These are phyloP conservation scores for Plectranthus barbatus DNA, from an alignment of 257 asterid species.

Conservation along the genomic window DNA sequence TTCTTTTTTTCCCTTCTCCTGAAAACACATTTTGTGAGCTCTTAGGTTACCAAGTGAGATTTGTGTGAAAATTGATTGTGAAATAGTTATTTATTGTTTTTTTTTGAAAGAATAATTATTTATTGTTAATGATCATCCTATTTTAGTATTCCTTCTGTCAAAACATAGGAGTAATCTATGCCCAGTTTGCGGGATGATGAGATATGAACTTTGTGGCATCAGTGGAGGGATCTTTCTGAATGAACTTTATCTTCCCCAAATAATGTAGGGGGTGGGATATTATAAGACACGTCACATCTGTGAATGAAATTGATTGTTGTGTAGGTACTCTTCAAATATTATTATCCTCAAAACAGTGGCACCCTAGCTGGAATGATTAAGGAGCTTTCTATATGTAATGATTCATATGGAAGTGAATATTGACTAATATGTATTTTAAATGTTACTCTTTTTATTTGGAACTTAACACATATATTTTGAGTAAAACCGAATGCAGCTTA, in stretches of 20 bases:
- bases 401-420: neutral
- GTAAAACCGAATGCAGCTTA: neutral
- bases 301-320: neutral
- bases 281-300: neutral
- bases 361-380: neutral
- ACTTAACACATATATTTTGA: neutral
- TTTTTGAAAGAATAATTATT: no score
- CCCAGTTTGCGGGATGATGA: neutral
- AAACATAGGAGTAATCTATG: neutral
- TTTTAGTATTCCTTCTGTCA: neutral
- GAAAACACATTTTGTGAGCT: neutral
- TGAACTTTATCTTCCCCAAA: neutral
- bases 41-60: neutral
- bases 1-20: no score
- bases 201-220: neutral
- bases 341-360: neutral
- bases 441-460: neutral
- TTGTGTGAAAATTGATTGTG: neutral
- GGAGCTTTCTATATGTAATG: neutral
- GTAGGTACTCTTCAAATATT: neutral
- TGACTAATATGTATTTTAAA: neutral
- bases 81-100: no score
- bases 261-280: neutral
- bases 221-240: neutral
- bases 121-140: neutral